phyloP scores from a whole-genome alignment of 2,329 filamentous ascomycete species.

The Magnaporthiopsis incrustans region DNA sequence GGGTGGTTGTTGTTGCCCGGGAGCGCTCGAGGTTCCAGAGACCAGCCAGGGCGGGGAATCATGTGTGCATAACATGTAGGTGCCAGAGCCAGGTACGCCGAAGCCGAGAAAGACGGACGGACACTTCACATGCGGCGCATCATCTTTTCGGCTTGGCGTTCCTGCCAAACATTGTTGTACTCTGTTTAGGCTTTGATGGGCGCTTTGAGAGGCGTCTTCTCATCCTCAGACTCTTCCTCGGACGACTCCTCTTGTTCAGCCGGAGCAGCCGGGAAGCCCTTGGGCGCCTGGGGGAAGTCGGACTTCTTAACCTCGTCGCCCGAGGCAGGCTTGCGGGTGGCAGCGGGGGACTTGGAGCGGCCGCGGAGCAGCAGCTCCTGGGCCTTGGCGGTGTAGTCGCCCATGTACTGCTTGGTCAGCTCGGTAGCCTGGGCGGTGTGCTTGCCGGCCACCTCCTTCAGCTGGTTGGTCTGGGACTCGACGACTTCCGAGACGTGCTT shows the following conservation, averaged over 20 bases:
- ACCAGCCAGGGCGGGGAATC: not conserved
- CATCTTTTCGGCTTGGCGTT: not conserved
- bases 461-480: slow-evolving; percentile 54
- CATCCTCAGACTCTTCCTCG: slow-evolving; percentile 12
- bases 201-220: slow-evolving; percentile 20
- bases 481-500: slow-evolving; percentile 49
- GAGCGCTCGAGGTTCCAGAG: not conserved
- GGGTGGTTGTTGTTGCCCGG: not conserved
- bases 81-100: not conserved
- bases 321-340: slow-evolving; percentile 26
- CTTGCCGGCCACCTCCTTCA: slow-evolving; percentile 53
- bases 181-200: slow-evolving; percentile 11
- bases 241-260: slow-evolving; percentile 24
- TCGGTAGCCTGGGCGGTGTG: slow-evolving; percentile 55
- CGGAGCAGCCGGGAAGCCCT: slow-evolving; percentile 41
- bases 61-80: not conserved
- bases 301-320: slow-evolving; percentile 25
- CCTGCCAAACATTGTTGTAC: not conserved
- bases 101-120: not conserved
- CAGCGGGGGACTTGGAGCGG: slow-evolving; percentile 33
- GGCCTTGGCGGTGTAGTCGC: slow-evolving; percentile 60
- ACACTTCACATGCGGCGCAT: not conserved
- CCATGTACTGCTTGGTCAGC: slow-evolving; percentile 59
- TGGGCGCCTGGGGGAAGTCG: slow-evolving; percentile 40
- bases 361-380: slow-evolving; percentile 55